A percentile compares a stretch with the other conserved stretches of the same genome.
These are phyloP conservation scores for Termitomyces sp. DNA, from an alignment of 768 basidiomycete genomes.

Conservation along the genomic window DNA sequence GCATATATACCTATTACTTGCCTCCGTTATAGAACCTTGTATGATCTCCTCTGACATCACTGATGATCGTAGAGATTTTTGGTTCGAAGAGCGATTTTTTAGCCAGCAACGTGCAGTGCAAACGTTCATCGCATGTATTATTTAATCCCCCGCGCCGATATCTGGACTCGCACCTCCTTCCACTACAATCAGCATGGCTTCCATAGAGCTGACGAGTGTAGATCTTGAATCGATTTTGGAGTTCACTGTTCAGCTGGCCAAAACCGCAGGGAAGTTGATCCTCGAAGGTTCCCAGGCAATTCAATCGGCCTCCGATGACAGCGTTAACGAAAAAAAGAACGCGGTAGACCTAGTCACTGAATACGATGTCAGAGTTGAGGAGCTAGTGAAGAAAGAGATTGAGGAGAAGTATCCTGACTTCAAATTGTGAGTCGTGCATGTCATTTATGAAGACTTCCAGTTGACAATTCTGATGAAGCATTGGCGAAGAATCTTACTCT, in stretches of 20 bases:
- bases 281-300: conserved; percentile 76
- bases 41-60: too few relatives aligned
- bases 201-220: conserved; percentile 33
- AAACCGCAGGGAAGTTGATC: conserved; percentile 71
- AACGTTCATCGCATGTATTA: background rate
- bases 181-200: conserved; percentile 26
- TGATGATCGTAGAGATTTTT: background rate
- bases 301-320: conserved; percentile 51
- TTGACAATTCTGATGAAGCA: conserved; percentile 39
- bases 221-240: conserved; percentile 60
- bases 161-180: background rate
- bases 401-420: conserved; percentile 65
- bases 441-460: background rate
- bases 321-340: conserved; percentile 85
- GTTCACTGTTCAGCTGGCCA: conserved; percentile 71
- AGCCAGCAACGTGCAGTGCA: background rate
- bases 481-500: conserved; percentile 92
- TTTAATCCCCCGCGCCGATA: background rate
- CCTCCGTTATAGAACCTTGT: background rate
- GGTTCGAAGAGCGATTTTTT: background rate
- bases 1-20: background rate
- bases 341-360: conserved; percentile 94
- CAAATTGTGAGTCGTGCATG: conserved; percentile 64
- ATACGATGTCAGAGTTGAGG: conserved; percentile 90
- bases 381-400: conserved; percentile 72